Evolutionary conservation across 371 early-diverging fungal genomes (phyloP), one percentile per base, ranked within the genome.

Genomic region (Nematocida minor): DNA sequence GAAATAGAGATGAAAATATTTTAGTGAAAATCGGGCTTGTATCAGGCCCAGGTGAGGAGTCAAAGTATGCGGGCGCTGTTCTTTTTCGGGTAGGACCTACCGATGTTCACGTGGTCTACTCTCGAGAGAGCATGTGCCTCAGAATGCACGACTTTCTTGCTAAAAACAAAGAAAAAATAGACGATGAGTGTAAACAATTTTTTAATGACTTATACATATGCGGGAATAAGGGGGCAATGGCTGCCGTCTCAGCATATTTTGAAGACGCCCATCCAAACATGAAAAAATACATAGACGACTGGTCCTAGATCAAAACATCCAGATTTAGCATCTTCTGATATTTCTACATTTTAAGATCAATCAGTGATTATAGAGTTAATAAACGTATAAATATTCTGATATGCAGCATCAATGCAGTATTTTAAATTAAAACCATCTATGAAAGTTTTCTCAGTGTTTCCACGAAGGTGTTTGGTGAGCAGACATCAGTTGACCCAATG

Each of bases 1-100:
- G 82, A 69, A 55, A 60, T 36, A 22, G 54, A 31, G 80, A 81
- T 48, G 85, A 85, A 64, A 80, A 82, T 78, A 49, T 85, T 44
- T 49, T 74, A 6, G 29, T 34, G 7, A n/a, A 27, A 31, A 29
- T 29, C 0, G 66, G 77, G 18, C 22, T 74, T 9, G 38, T 63
- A 3, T 41, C 18, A 4, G 77, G 53, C 49, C 25, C 20, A n/a
- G 77, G 53, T 11, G 25, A 20, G 0, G 4, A 6, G 18, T 70
- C 55, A 46, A 44, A 46, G 53, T 74, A 64, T 31, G 27, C 29
- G 42, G 77, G 77, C 29, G 77, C 77, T 9, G n/a, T 0, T 6
- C 44, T 38, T 18, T 42, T 44, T 27, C 20, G 6, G 2, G n/a
- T n/a, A 27, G 44, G 44, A 63, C 0, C 44, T 2, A 14, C 31